Evolutionary conservation across 2,329 filamentous ascomycete genomes (phyloP).

Genomic region (Monascus ruber): DNA sequence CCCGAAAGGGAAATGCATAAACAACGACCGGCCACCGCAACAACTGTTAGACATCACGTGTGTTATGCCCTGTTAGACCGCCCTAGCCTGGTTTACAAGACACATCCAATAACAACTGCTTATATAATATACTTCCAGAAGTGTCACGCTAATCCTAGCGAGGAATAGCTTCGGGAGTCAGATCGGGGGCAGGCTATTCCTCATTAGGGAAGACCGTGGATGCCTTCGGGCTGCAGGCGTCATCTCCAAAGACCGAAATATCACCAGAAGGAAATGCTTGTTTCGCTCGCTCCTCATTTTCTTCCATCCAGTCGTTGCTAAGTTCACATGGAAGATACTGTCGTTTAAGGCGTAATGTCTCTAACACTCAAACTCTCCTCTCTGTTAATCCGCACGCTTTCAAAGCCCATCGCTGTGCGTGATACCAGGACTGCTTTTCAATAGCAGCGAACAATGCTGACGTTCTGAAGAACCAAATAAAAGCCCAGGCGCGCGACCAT

Average conservation of each 20-base stretch:
- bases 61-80: too few species aligned
- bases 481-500: conserved; percentile 57
- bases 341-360: conserved; percentile 37
- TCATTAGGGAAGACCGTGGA: too few species aligned
- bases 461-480: conserved; percentile 51
- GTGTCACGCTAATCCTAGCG: too few species aligned
- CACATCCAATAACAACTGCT: not conserved
- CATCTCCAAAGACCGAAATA: not conserved
- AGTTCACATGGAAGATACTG: too few species aligned
- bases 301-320: too few species aligned
- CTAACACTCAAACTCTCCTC: conserved; percentile 56
- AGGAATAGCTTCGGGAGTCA: too few species aligned
- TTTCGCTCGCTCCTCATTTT: too few species aligned
- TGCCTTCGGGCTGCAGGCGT: not conserved
- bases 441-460: not conserved
- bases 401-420: conserved; percentile 57
- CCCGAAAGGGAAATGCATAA: conserved; percentile 29
- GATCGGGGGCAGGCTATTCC: too few species aligned
- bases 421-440: not conserved
- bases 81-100: not conserved
- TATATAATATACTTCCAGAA: too few species aligned
- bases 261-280: not conserved
- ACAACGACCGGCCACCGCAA: conserved; percentile 19
- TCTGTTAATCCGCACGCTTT: conserved; percentile 52
- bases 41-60: conserved; percentile 5